phyloP scores from a whole-genome alignment of 108 stramenopile genomes.

The Cyclotella choctawhatcheeana region DNA sequence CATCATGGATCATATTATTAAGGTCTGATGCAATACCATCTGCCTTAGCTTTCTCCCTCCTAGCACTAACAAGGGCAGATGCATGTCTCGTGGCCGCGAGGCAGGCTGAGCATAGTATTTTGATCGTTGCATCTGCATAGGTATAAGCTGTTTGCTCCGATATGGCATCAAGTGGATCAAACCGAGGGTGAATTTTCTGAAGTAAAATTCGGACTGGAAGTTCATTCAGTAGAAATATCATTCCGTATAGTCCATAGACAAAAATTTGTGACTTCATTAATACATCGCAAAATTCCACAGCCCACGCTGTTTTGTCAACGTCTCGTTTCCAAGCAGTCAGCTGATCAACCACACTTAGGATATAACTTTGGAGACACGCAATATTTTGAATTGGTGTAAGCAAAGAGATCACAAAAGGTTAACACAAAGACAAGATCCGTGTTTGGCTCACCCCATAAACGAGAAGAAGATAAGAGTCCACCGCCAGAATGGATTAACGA shows the following conservation, averaged over 20 bases:
- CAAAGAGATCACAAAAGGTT: too few relatives aligned
- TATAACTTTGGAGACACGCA: too few relatives aligned
- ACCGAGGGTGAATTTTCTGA: too few relatives aligned
- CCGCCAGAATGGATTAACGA: conserved; percentile 9
- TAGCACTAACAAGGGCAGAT: background rate
- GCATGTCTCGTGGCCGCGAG: background rate
- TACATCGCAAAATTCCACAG: background rate
- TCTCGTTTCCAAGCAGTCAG: background rate
- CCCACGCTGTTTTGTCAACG: background rate
- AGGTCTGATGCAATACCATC: background rate
- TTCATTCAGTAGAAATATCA: background rate
- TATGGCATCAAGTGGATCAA: background rate
- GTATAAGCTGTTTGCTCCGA: background rate
- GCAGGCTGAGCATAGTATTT: background rate
- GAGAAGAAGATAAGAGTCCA: background rate
- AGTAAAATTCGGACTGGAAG: too few relatives aligned
- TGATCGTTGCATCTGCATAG: background rate
- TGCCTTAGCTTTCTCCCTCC: background rate
- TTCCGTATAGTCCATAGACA: background rate
- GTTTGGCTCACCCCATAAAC: background rate
- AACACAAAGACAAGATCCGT: too few relatives aligned
- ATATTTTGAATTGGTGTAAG: too few relatives aligned
- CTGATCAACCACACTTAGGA: background rate
- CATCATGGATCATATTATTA: conserved; percentile 8
- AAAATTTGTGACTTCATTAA: background rate